A percentile compares a stretch with the other conserved stretches of the same genome.
Evolutionary conservation across 306 rosid species (phyloP).

Genomic region (Medicago truncatula): DNA sequence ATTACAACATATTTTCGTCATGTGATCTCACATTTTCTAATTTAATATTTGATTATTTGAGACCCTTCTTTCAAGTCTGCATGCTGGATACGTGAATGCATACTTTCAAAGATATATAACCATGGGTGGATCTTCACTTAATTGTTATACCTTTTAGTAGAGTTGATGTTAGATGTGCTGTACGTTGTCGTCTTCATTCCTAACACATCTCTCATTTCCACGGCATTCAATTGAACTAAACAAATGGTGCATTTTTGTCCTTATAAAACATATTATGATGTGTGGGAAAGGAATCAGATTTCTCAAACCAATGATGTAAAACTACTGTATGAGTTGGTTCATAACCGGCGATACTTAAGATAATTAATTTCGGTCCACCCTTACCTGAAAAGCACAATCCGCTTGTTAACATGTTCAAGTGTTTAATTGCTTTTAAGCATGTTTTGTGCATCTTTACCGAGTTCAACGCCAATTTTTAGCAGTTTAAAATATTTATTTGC

Average conservation of each 20-base stretch:
- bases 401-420: not conserved
- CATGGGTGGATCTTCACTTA: not conserved
- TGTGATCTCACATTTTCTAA: slow-evolving; percentile 4
- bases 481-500: slow-evolving; percentile 18
- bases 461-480: slow-evolving; percentile 3
- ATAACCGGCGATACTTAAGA: no score
- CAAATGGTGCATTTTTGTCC: not conserved
- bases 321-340: no score
- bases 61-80: slow-evolving; percentile 22
- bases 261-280: not conserved
- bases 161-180: not conserved
- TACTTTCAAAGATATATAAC: slow-evolving; percentile 8
- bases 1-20: not conserved
- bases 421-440: not conserved
- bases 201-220: not conserved
- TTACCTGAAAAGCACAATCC: no score
- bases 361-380: no score
- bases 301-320: not conserved
- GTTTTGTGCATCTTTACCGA: slow-evolving; percentile 13
- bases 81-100: not conserved
- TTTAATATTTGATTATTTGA: slow-evolving; percentile 18
- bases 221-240: not conserved
- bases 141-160: not conserved
- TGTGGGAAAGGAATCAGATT: not conserved
- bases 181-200: not conserved